Conservation (phyloP, 305 asterid genomes). For the Vinca major region DNA sequence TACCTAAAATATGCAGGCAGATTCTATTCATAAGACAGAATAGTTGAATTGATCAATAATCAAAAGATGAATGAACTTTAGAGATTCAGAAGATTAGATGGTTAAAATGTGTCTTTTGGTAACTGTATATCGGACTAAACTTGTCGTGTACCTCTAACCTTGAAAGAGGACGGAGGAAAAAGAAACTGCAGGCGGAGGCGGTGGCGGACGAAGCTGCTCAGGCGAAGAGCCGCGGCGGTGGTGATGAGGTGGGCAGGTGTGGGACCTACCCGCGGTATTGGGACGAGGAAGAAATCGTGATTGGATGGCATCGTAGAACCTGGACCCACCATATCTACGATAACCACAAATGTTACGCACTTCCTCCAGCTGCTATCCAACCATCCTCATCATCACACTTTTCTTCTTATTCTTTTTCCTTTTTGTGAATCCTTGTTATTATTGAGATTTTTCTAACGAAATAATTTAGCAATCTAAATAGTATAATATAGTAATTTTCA, state of each 20-base stretch:
- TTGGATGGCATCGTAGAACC: slow-evolving; percentile 20
- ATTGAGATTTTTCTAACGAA: too few relatives aligned
- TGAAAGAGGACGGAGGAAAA: slow-evolving; percentile 39
- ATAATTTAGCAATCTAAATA: too few relatives aligned
- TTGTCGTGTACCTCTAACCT: slow-evolving; percentile 23
- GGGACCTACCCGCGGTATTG: slow-evolving; percentile 24
- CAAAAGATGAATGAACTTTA: neutral
- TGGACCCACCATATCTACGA: slow-evolving; percentile 24
- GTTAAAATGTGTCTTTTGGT: too few relatives aligned
- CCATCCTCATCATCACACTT: too few relatives aligned
- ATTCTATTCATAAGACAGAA: neutral
- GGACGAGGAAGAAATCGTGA: slow-evolving; percentile 29
- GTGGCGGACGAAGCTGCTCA: slow-evolving; percentile 40
- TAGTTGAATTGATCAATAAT: neutral
- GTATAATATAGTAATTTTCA: too few relatives aligned
- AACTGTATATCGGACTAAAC: neutral
- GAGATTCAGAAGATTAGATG: neutral
- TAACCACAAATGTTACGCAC: neutral
- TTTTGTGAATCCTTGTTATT: too few relatives aligned
- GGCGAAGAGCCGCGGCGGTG: slow-evolving; percentile 60
- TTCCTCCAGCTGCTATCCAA: too few relatives aligned
- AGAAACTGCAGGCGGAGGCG: slow-evolving; percentile 31
- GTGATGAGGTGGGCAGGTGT: slow-evolving; percentile 31
- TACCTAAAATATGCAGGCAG: neutral
- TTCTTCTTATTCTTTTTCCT: too few relatives aligned